A percentile compares a stretch with the other conserved stretches of the same genome.
These are phyloP conservation scores for Cladosporium sp. DNA, from an alignment of 2,329 filamentous ascomycete species.

Conservation along the genomic window DNA sequence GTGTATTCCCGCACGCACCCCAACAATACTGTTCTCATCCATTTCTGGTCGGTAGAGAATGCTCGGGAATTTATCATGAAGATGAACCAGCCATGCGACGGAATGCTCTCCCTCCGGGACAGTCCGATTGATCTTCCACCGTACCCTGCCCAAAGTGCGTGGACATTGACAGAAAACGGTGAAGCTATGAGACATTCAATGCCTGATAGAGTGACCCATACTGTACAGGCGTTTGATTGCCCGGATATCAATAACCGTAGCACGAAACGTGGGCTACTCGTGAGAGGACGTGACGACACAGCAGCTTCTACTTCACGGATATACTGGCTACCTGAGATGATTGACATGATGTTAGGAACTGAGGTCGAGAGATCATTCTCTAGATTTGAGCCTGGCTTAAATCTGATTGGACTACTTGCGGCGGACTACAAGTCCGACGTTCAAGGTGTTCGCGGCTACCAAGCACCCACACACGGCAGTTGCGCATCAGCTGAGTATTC, in stretches of 20 bases:
- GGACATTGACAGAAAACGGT: not conserved
- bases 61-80: not conserved
- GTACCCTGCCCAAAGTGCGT: not conserved
- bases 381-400: not conserved
- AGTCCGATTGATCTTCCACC: not conserved
- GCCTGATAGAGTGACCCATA: not conserved
- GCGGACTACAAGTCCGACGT: not conserved
- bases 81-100: not conserved
- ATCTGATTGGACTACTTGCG: not conserved
- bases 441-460: not conserved
- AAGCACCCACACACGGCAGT: not conserved
- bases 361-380: not conserved
- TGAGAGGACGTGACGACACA: not conserved
- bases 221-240: not conserved
- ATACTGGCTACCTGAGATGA: not conserved
- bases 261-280: not conserved
- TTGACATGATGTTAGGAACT: not conserved
- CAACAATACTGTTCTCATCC: not conserved
- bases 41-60: not conserved
- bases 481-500: not conserved
- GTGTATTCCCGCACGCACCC: not conserved
- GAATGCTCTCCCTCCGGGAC: not conserved
- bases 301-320: not conserved
- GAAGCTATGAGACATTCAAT: not conserved
- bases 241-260: not conserved